A percentile compares a stretch with the other conserved stretches of the same genome.
phyloP scores from a whole-genome alignment of 768 basidiomycete genomes.

The Boletus reticuloceps region DNA sequence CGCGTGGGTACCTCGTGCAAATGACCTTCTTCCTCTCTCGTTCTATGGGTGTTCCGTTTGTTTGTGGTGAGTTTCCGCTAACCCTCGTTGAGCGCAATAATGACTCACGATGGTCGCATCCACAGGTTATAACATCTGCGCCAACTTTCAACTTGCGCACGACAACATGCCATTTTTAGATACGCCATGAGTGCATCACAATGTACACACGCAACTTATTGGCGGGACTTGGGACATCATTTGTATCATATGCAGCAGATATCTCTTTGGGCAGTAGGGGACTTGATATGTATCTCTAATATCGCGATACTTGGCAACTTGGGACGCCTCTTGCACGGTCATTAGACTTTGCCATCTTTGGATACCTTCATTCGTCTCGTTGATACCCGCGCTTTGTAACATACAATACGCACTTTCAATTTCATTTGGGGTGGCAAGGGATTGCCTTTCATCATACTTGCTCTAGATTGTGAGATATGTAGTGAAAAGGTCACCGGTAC shows the following conservation, averaged over 20 bases:
- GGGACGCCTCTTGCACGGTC: conserved; percentile 4
- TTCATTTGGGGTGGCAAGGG: conserved; percentile 17
- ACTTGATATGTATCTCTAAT: conserved; percentile 21
- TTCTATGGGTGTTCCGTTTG: background rate
- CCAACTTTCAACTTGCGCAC: conserved; percentile 1
- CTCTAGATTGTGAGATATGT: background rate
- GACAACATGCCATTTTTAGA: background rate
- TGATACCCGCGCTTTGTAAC: conserved; percentile 16
- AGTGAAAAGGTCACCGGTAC: no score
- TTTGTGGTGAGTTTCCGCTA: conserved; percentile 4
- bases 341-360: background rate
- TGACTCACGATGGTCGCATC: background rate
- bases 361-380: conserved; percentile 12
- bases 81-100: background rate
- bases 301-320: conserved; percentile 12
- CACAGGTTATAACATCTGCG: conserved; percentile 1
- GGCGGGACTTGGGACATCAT: conserved; percentile 14
- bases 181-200: conserved; percentile 21
- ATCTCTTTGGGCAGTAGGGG: background rate
- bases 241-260: conserved; percentile 2
- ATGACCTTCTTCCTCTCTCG: background rate
- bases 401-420: conserved; percentile 4
- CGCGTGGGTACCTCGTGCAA: background rate
- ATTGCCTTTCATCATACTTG: conserved; percentile 10
- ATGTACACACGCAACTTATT: conserved; percentile 24